Conservation (phyloP, 1,284 basidiomycete species). For the Ustilago lituana region DNA sequence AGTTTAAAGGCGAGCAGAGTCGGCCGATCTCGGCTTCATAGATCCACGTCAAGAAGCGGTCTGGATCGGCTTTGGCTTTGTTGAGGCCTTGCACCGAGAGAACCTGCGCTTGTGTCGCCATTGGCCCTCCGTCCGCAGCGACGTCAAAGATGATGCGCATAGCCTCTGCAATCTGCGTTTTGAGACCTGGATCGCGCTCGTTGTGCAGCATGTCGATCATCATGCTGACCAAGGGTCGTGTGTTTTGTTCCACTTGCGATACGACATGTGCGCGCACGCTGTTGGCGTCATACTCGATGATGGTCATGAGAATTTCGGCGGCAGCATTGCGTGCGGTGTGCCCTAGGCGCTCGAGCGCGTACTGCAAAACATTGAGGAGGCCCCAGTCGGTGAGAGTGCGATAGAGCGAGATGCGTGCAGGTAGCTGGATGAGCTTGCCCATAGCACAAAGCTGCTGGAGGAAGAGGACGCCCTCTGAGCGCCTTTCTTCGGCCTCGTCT, state of each 20-base stretch:
- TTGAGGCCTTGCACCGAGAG: conserved; percentile 44
- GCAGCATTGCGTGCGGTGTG: conserved; percentile 78
- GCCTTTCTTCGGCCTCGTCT: conserved; percentile 41
- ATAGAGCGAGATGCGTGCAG: conserved; percentile 86
- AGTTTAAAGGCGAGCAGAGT: conserved; percentile 81
- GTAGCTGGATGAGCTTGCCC: conserved; percentile 94
- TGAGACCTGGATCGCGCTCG: conserved; percentile 80
- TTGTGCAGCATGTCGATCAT: conserved; percentile 77
- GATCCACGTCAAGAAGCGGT: conserved; percentile 89
- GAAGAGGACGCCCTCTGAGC: conserved; percentile 71
- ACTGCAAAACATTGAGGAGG: conserved; percentile 87
- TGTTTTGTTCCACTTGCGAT: conserved; percentile 74
- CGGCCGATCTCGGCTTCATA: conserved; percentile 79
- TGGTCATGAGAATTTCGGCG: conserved; percentile 84
- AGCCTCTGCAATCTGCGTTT: conserved; percentile 90
- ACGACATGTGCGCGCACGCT: conserved; percentile 85
- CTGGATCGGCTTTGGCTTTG: conserved; percentile 81
- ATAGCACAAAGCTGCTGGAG: conserved; percentile 92
- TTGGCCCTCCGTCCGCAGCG: conserved; percentile 45
- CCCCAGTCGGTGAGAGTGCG: conserved; percentile 87
- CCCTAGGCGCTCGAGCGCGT: conserved; percentile 71
- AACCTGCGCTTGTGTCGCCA: conserved; percentile 69
- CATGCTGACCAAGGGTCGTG: conserved; percentile 49
- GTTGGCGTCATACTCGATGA: conserved; percentile 90
- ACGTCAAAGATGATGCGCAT: conserved; percentile 83